Conservation (phyloP, 2,329 filamentous ascomycete species). For the Trichoderma polysporum region DNA sequence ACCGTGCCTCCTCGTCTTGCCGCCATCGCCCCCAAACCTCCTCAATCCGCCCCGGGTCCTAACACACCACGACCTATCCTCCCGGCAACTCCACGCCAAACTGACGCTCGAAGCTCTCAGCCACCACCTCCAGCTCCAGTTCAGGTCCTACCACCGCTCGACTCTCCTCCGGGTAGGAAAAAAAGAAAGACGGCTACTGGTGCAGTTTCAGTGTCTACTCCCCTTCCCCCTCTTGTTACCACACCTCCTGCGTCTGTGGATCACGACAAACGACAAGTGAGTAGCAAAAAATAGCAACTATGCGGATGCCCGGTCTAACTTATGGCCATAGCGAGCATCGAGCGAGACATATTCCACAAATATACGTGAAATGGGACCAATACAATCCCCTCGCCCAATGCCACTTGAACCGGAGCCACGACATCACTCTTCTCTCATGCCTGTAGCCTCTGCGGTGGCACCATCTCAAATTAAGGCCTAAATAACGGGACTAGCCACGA, state of each 20-base stretch:
- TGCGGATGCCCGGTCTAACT: background rate
- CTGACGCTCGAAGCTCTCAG: background rate
- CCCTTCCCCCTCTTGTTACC: background rate
- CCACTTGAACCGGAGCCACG: constrained; percentile 11
- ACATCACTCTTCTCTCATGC: constrained; percentile 3
- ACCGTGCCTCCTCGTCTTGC: constrained; percentile 36
- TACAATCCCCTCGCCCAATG: constrained; percentile 10
- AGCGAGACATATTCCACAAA: background rate
- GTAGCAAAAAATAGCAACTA: background rate
- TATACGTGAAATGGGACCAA: background rate
- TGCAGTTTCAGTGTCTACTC: constrained; percentile 1
- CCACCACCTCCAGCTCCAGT: background rate
- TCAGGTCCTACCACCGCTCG: background rate
- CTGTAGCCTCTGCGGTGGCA: background rate
- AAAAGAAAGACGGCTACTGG: background rate
- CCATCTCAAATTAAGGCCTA: constrained; percentile 15
- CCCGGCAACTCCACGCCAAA: constrained; percentile 9
- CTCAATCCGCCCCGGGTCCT: constrained; percentile 15
- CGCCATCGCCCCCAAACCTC: constrained; percentile 34
- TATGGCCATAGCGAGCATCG: background rate
- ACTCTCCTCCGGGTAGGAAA: constrained; percentile 11
- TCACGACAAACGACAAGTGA: constrained; percentile 3
- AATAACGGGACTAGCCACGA: background rate
- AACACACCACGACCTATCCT: constrained; percentile 20
- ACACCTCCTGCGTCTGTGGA: background rate